A percentile compares a stretch with the other conserved stretches of the same genome.
These are phyloP conservation scores for Suillus tomentosus DNA, from an alignment of 768 basidiomycete species.

Conservation along the genomic window DNA sequence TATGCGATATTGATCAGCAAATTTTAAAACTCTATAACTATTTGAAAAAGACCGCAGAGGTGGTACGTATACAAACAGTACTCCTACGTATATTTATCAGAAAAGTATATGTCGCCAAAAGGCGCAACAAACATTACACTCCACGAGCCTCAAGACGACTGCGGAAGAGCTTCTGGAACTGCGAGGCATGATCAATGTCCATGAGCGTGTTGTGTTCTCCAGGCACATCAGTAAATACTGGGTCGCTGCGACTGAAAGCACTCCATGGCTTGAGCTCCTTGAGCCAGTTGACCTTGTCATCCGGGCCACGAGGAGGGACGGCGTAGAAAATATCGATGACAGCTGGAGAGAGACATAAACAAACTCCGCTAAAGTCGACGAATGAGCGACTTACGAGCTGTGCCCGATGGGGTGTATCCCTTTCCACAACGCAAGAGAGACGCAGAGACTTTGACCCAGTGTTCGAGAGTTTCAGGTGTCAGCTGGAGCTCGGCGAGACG, in stretches of 20 bases:
- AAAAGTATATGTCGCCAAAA: neutral
- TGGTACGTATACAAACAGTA: neutral
- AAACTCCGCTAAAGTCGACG: neutral
- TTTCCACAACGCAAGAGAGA: slow-evolving; percentile 34
- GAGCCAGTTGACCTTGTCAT: slow-evolving; percentile 31
- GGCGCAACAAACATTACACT: slow-evolving; percentile 13
- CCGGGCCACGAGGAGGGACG: slow-evolving; percentile 23
- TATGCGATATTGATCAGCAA: neutral
- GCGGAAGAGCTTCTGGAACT: slow-evolving; percentile 33
- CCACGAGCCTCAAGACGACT: slow-evolving; percentile 27
- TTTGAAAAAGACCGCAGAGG: neutral
- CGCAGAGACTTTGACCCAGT: slow-evolving; percentile 32
- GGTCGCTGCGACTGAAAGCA: slow-evolving; percentile 25
- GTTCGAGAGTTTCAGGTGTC: slow-evolving; percentile 26
- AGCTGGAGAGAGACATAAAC: slow-evolving; percentile 13
- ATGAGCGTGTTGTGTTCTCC: slow-evolving; percentile 34
- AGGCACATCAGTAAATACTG: slow-evolving; percentile 27
- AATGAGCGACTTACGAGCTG: slow-evolving; percentile 25
- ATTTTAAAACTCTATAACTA: neutral
- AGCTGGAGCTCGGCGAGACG: slow-evolving; percentile 32
- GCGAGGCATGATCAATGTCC: slow-evolving; percentile 33
- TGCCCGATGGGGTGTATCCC: slow-evolving; percentile 24
- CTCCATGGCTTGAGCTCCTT: slow-evolving; percentile 31
- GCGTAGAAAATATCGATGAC: slow-evolving; percentile 30
- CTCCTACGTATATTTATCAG: neutral